phyloP scores from a whole-genome alignment of 116 monocot genomes.

The Papilionanthe hybrid region DNA sequence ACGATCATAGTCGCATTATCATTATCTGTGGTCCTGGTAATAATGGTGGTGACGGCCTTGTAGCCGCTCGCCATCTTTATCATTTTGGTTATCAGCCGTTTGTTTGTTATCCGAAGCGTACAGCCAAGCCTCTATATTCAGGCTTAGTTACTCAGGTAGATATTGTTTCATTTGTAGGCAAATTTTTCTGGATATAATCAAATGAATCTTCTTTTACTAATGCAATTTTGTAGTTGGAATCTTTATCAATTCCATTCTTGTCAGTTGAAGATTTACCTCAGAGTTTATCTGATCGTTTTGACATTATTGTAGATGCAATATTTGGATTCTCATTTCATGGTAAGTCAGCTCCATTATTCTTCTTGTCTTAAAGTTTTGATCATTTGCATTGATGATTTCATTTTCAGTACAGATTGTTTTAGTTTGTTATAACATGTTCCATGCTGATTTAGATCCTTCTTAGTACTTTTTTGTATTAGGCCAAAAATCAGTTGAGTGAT shows the following conservation, averaged over 20 bases:
- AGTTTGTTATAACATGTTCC: neutral
- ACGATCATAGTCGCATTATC: constrained; percentile 55
- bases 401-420: neutral
- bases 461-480: neutral
- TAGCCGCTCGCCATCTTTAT: constrained; percentile 82
- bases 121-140: constrained; percentile 57
- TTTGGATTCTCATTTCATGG: constrained; percentile 99
- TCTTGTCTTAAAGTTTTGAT: constrained; percentile 1
- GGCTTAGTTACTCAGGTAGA: constrained; percentile 85
- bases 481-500: neutral
- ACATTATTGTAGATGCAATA: constrained; percentile 83
- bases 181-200: neutral
- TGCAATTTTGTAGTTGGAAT: constrained; percentile 62
- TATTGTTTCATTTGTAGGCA: neutral
- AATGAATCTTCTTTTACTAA: neutral
- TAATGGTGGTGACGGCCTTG: constrained; percentile 97
- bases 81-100: constrained; percentile 83
- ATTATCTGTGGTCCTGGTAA: constrained; percentile 93
- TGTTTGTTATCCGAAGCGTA: constrained; percentile 90
- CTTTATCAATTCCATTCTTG: constrained; percentile 67
- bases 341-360: constrained; percentile 19
- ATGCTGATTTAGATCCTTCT: neutral
- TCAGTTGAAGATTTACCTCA: constrained; percentile 73
- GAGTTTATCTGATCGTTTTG: constrained; percentile 65
- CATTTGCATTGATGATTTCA: neutral